These are phyloP conservation scores for Pythium periplocum DNA, from an alignment of 352 stramenopile genomes.

Conservation along the genomic window DNA sequence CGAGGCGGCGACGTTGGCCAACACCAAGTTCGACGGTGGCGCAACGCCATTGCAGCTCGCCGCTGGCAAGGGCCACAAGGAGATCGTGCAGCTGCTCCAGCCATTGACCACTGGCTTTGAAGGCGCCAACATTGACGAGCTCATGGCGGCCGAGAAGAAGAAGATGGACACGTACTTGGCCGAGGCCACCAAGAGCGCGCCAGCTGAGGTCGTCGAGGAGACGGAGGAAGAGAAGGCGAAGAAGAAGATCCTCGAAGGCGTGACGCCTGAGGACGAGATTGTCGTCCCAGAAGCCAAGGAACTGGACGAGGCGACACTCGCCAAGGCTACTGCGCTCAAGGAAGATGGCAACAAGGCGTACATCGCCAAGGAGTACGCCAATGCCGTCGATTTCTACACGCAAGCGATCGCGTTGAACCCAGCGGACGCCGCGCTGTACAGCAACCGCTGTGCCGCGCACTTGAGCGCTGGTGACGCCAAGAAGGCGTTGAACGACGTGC, in stretches of 20 bases:
- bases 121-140: conserved; percentile 31
- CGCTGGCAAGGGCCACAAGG: conserved; percentile 60
- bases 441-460: conserved; percentile 75
- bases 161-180: conserved; percentile 60
- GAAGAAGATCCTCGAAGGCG: conserved; percentile 27
- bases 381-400: conserved; percentile 53
- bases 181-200: conserved; percentile 32
- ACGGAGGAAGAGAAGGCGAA: conserved; percentile 35
- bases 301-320: conserved; percentile 30
- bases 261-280: conserved; percentile 41
- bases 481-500: conserved; percentile 70
- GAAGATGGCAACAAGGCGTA: conserved; percentile 70
- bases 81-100: conserved; percentile 60
- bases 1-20: conserved; percentile 45
- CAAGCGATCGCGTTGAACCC: conserved; percentile 57
- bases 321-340: conserved; percentile 46
- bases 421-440: conserved; percentile 62
- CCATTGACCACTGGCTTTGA: conserved; percentile 64
- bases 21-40: conserved; percentile 50
- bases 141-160: conserved; percentile 62
- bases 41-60: conserved; percentile 68
- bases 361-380: conserved; percentile 50
- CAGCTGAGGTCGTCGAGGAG: conserved; percentile 28
- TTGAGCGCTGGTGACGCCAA: conserved; percentile 50
- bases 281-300: conserved; percentile 34